Evolutionary conservation across 2,329 filamentous ascomycete genomes (phyloP).

Genomic region (Escovopsis weberi): DNA sequence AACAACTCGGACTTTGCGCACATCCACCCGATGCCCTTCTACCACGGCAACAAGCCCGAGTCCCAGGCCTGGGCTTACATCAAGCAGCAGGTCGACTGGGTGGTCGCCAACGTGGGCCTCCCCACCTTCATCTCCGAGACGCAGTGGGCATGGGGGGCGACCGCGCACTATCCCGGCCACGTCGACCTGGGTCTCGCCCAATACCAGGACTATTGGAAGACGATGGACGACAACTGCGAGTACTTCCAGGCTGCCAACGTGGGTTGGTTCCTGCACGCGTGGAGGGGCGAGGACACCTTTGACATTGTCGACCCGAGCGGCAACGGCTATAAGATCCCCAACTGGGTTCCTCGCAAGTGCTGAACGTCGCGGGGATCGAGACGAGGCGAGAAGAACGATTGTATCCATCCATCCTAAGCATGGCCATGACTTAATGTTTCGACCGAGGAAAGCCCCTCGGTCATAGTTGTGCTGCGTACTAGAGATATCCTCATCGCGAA

Average conservation of each 20-base stretch:
- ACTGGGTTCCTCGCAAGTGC: slow-evolving; percentile 8
- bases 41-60: slow-evolving; percentile 6
- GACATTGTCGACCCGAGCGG: slow-evolving; percentile 8
- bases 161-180: slow-evolving; percentile 7
- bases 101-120: slow-evolving; percentile 6
- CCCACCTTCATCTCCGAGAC: slow-evolving; percentile 9
- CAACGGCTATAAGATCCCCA: slow-evolving; percentile 8
- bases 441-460: too few species aligned
- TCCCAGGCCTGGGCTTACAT: slow-evolving; percentile 8
- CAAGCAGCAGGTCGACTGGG: slow-evolving; percentile 7
- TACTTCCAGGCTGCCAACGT: slow-evolving; percentile 8
- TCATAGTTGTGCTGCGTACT: too few species aligned
- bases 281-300: slow-evolving; percentile 8
- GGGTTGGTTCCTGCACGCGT: slow-evolving; percentile 11
- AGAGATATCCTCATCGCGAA: too few species aligned
- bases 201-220: slow-evolving; percentile 9
- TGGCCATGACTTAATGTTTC: too few species aligned
- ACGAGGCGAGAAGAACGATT: too few species aligned
- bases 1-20: slow-evolving; percentile 9
- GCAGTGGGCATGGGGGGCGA: slow-evolving; percentile 10
- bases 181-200: slow-evolving; percentile 6
- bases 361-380: slow-evolving; percentile 1
- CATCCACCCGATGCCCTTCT: slow-evolving; percentile 12
- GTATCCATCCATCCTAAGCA: too few species aligned
- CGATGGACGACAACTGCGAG: slow-evolving; percentile 8